Evolutionary conservation across 2,329 filamentous ascomycete genomes (phyloP).

Genomic region (Pochonia chlamydosporia): DNA sequence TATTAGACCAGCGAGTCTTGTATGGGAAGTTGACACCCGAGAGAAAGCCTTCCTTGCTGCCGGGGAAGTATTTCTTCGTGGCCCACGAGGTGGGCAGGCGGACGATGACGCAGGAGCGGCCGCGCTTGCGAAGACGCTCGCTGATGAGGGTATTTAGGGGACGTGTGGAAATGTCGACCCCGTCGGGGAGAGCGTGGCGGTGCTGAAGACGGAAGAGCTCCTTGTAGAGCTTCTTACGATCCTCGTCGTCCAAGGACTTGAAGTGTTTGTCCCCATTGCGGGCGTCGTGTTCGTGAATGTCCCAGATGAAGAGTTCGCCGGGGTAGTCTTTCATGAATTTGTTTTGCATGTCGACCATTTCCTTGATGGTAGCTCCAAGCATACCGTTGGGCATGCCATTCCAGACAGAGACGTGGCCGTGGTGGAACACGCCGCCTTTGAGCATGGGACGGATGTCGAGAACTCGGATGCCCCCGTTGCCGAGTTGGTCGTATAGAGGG

Average conservation of each 20-base stretch:
- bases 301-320: conserved; percentile 28
- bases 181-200: conserved; percentile 14
- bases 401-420: conserved; percentile 15
- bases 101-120: conserved; percentile 21
- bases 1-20: conserved; percentile 18
- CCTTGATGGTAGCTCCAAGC: conserved; percentile 17
- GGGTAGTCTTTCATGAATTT: conserved; percentile 20
- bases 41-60: conserved; percentile 21
- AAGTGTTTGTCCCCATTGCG: conserved; percentile 3
- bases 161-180: conserved; percentile 18
- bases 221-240: conserved; percentile 13
- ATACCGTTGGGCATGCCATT: conserved; percentile 16
- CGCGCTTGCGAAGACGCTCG: not conserved
- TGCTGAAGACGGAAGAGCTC: conserved; percentile 17
- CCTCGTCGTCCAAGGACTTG: not conserved
- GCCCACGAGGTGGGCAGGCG: conserved; percentile 19
- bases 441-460: conserved; percentile 21
- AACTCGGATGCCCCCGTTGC: conserved; percentile 21
- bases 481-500: conserved; percentile 19
- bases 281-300: conserved; percentile 16
- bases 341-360: conserved; percentile 23
- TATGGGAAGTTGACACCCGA: conserved; percentile 18
- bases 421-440: conserved; percentile 8
- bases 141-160: conserved; percentile 21
- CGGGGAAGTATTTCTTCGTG: conserved; percentile 14